Evolutionary conservation across 805 yeast species (phyloP).

Genomic region (Yamadazyma ubonensis): DNA sequence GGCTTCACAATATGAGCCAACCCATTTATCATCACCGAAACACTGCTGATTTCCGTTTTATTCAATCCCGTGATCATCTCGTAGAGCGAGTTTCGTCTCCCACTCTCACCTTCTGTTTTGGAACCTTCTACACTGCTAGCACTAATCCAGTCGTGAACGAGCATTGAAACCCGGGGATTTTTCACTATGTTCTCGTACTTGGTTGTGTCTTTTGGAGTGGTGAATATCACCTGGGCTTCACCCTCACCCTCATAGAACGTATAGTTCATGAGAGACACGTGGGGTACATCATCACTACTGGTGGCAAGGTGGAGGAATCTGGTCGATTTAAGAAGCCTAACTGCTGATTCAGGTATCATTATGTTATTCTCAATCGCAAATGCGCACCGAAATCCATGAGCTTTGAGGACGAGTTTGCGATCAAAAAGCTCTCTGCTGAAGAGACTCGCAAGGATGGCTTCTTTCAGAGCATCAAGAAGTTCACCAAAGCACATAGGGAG

Average conservation of each 20-base stretch:
- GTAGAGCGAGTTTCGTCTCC: slow-evolving; percentile 29
- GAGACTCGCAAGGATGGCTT: slow-evolving; percentile 1
- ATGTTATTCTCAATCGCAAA: not conserved
- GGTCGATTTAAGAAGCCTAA: slow-evolving; percentile 52
- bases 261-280: slow-evolving; percentile 90
- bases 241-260: slow-evolving; percentile 53
- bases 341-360: slow-evolving; percentile 37
- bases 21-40: slow-evolving; percentile 82
- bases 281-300: slow-evolving; percentile 69
- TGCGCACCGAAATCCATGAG: not conserved
- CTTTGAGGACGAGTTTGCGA: slow-evolving; percentile 6
- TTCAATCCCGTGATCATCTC: slow-evolving; percentile 73
- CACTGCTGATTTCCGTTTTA: slow-evolving; percentile 73
- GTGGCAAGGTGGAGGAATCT: slow-evolving; percentile 85
- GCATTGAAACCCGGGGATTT: slow-evolving; percentile 77
- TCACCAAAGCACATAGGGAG: not conserved
- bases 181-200: slow-evolving; percentile 66
- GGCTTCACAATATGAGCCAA: slow-evolving; percentile 52
- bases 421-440: not conserved
- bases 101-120: slow-evolving; percentile 18
- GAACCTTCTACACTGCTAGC: slow-evolving; percentile 34
- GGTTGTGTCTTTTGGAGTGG: slow-evolving; percentile 69
- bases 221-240: slow-evolving; percentile 57
- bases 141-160: slow-evolving; percentile 90
- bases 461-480: not conserved